phyloP scores from a whole-genome alignment of 805 yeast genomes.

The Starmerella davenportii region DNA sequence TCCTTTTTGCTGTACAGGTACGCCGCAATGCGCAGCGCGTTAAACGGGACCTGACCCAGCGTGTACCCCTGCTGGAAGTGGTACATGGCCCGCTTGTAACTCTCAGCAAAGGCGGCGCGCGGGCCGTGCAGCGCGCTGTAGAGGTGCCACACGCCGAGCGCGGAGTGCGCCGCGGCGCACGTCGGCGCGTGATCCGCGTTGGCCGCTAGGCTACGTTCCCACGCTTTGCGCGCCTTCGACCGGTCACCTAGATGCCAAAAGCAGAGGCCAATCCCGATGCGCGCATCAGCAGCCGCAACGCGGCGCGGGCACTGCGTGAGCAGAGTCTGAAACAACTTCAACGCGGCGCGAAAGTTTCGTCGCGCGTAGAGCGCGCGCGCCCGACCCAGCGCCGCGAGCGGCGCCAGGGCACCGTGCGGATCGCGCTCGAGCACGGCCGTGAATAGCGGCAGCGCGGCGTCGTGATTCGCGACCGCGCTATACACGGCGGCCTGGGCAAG shows the following conservation, averaged over 20 bases:
- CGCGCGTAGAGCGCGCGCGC: slow-evolving; percentile 65
- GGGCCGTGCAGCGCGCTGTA: slow-evolving; percentile 44
- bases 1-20: slow-evolving; percentile 56
- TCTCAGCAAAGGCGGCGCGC: slow-evolving; percentile 36
- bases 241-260: slow-evolving; percentile 75
- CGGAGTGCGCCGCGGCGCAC: slow-evolving; percentile 36
- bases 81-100: slow-evolving; percentile 42
- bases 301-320: slow-evolving; percentile 47
- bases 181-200: slow-evolving; percentile 19
- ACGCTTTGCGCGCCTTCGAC: slow-evolving; percentile 57
- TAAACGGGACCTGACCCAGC: slow-evolving; percentile 31
- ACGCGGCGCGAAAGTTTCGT: slow-evolving; percentile 52
- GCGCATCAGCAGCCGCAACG: slow-evolving; percentile 25
- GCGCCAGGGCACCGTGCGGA: slow-evolving; percentile 31
- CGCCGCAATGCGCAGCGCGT: slow-evolving; percentile 49
- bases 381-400: slow-evolving; percentile 62
- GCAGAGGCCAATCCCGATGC: slow-evolving; percentile 88
- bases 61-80: slow-evolving; percentile 26
- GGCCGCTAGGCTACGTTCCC: slow-evolving; percentile 57
- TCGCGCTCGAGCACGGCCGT: slow-evolving; percentile 33
- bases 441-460: slow-evolving; percentile 50
- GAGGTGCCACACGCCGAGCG: slow-evolving; percentile 50
- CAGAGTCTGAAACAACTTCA: slow-evolving; percentile 69
- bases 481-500: slow-evolving; percentile 53
- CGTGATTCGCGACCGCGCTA: slow-evolving; percentile 42